Percentiles rank a stretch among this genome's conserved stretches.
These are phyloP conservation scores for Syzygium syzygioides DNA, from an alignment of 441 rosid species.

Conservation along the genomic window DNA sequence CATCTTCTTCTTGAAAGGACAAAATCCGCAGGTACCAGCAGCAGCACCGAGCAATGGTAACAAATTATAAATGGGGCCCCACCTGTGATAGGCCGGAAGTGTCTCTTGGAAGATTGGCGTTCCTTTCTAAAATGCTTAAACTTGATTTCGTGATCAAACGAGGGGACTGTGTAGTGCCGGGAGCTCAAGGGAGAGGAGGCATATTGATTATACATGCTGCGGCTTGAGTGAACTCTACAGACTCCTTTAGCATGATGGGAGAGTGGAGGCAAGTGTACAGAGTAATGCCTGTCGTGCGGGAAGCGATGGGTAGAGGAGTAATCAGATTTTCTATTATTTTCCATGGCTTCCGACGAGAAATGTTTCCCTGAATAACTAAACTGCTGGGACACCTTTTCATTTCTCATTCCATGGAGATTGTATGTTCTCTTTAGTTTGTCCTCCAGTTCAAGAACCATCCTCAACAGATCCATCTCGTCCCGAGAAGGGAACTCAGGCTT, in stretches of 20 bases:
- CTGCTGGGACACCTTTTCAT: conserved; percentile 29
- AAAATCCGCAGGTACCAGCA: conserved; percentile 77
- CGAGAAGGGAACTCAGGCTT: conserved; percentile 34
- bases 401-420: conserved; percentile 25
- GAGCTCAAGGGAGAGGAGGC: conserved; percentile 63
- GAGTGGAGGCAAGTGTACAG: conserved; percentile 29
- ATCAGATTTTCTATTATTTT: conserved; percentile 27
- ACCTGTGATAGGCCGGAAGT: conserved; percentile 63
- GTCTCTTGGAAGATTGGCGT: conserved; percentile 42
- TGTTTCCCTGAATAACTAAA: conserved; percentile 24
- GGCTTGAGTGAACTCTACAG: conserved; percentile 20
- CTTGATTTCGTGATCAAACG: conserved; percentile 32
- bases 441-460: conserved; percentile 57
- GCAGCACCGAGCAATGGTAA: conserved; percentile 42
- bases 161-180: conserved; percentile 31
- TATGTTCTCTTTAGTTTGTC: conserved; percentile 42
- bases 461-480: conserved; percentile 52
- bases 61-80: conserved; percentile 82
- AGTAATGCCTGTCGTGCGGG: conserved; percentile 30
- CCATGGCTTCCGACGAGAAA: conserved; percentile 39
- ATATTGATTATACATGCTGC: conserved; percentile 21
- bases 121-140: conserved; percentile 43
- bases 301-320: conserved; percentile 27
- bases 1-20: conserved; percentile 39
- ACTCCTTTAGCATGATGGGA: conserved; percentile 17